phyloP scores from a whole-genome alignment of 192 early-diverging fungal genomes.

The Coemansia brasiliensis region DNA sequence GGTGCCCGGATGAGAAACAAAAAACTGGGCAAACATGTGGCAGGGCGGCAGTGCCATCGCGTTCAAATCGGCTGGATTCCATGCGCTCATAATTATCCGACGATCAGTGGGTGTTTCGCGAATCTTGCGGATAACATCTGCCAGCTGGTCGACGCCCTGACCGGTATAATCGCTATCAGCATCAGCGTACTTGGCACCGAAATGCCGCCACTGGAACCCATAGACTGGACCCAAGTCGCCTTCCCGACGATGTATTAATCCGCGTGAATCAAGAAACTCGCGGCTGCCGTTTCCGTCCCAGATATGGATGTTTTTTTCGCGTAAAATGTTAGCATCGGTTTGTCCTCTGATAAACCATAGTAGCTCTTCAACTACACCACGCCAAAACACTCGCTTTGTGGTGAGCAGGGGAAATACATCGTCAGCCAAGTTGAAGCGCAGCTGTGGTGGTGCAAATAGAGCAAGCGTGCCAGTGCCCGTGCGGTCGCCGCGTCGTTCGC shows the following conservation, averaged over 20 bases:
- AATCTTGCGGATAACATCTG: conserved; percentile 83
- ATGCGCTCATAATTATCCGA: conserved; percentile 91
- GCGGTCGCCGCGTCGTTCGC: conserved; percentile 78
- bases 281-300: conserved; percentile 93
- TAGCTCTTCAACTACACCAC: conserved; percentile 90
- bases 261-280: conserved; percentile 83
- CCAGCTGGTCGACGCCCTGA: conserved; percentile 91
- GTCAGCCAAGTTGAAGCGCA: conserved; percentile 80
- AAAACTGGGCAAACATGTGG: conserved; percentile 97
- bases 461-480: conserved; percentile 86
- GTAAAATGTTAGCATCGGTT: conserved; percentile 77
- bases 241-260: conserved; percentile 68
- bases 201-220: conserved; percentile 99
- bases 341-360: conserved; percentile 94
- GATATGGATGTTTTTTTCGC: conserved; percentile 74
- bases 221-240: conserved; percentile 96
- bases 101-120: conserved; percentile 83
- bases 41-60: conserved; percentile 97
- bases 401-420: conserved; percentile 86
- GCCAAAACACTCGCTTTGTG: conserved; percentile 91
- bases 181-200: conserved; percentile 87
- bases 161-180: conserved; percentile 85
- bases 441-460: conserved; percentile 81
- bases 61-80: conserved; percentile 92
- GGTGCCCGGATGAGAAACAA: conserved; percentile 72